Base-by-base conservation (phyloP, 140 eudicot species). In the Cichorium intybus region DNA sequence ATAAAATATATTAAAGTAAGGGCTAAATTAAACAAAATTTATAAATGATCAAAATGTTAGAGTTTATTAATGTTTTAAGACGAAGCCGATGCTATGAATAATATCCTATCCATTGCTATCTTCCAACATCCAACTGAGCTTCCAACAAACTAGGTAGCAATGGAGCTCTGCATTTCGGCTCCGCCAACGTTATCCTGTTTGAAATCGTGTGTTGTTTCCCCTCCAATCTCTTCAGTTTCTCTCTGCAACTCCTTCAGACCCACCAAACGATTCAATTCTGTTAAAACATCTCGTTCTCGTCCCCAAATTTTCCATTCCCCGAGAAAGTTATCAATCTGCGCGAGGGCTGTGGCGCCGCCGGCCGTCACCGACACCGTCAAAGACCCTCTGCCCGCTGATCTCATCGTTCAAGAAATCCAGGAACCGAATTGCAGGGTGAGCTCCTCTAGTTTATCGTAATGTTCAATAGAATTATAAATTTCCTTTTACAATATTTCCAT, bases 331-430 rank as follows among this genome's bases (percentile, higher is more conserved):
- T 53, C 69, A 57, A 48, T 54, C 17, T 60, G 60, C 45, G 72
- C 75, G 10, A 66, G 66, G 51, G 81, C 86, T 24, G 64, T 80
- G 1, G 84, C 92, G 23, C 51, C 83, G 7, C 48, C 87, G 11
- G 70, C 80, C 20, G 64, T 66, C 17, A 60, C 68, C 2, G 86
- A 69, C 12, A 29, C 69, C 35, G 81, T 66, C 0, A 43, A 64
- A 43, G 96, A 85, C 15, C 85, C 84, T 53, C 77, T 91, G 6
- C 96, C 49, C 49, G 49, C 49, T 43, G 49, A 43, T 26, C 73
- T 91, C 26, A 56, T 75, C 14, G 84, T 91, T 35, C 68, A 77
- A 18, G 95, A 87, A 69, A 70, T 73, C 64, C 82, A 62, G 45
- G 86, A 82, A 43, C 49, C 49, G 18, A 43, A 43, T 43, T 43